Percentiles rank a stretch among this genome's conserved stretches.
Evolutionary conservation across 139 green algal species (phyloP).

Genomic region (Coelastrella sp.): DNA sequence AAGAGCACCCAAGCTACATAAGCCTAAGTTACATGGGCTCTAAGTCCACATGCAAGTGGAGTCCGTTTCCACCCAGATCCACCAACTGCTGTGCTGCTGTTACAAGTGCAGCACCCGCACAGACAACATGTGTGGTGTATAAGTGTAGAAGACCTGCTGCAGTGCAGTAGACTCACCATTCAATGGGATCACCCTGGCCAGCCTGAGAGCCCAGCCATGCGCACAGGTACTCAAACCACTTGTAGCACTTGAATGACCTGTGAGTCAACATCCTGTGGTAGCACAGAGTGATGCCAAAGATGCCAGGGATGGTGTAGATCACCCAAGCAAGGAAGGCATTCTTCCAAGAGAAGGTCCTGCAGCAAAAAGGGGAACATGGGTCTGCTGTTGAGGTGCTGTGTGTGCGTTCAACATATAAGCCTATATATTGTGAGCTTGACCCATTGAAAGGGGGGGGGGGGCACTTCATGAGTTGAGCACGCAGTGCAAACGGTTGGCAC

Average conservation of each 20-base stretch:
- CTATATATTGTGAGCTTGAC: neutral
- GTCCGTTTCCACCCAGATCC: too few species aligned
- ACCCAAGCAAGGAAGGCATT: constrained; percentile 48
- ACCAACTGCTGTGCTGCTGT: too few species aligned
- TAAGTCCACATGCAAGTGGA: too few species aligned
- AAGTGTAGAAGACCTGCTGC: neutral
- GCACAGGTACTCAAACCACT: constrained; percentile 48
- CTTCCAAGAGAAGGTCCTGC: constrained; percentile 34
- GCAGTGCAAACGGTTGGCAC: too few species aligned
- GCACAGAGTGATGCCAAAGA: constrained; percentile 91
- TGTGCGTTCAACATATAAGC: too few species aligned
- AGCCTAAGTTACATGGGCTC: too few species aligned
- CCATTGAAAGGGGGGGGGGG: neutral
- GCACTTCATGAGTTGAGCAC: too few species aligned
- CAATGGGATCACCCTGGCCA: constrained; percentile 87
- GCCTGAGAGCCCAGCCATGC: constrained; percentile 68
- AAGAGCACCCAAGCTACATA: too few species aligned
- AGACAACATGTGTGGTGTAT: neutral
- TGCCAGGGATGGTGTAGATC: constrained; percentile 73
- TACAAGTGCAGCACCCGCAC: neutral
- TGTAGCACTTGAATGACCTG: constrained; percentile 24
- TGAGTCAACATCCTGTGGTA: constrained; percentile 77
- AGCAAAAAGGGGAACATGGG: neutral
- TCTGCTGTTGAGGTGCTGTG: neutral
- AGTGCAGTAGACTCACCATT: constrained; percentile 74